Conservation (phyloP, 139 green algal genomes). For the Zygnema circumcarinatum region DNA sequence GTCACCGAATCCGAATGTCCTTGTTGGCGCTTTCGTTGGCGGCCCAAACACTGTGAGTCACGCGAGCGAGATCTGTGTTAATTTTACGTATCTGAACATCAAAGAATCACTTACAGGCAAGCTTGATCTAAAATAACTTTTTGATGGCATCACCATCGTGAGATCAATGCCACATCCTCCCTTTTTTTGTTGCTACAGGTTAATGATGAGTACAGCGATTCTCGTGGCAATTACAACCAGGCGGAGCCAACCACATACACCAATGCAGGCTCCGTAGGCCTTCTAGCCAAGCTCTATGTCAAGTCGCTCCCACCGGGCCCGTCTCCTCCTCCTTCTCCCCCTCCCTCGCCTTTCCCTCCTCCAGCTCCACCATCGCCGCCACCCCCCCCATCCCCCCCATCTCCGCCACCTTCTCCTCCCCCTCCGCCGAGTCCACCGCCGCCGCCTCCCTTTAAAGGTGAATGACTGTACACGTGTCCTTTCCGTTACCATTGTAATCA, state of each 20-base stretch:
- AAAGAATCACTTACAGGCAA: neutral
- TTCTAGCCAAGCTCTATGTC: constrained; percentile 10
- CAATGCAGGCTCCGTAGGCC: constrained; percentile 30
- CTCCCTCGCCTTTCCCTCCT: constrained; percentile 12
- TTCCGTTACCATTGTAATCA: neutral
- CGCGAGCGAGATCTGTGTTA: neutral
- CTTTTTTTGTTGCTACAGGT: neutral
- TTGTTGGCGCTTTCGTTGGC: constrained; percentile 48
- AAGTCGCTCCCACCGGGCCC: neutral
- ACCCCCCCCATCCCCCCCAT: constrained; percentile 3
- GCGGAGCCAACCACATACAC: constrained; percentile 54
- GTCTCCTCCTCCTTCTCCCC: constrained; percentile 21
- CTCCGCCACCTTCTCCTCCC: neutral
- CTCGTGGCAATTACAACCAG: neutral
- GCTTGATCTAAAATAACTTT: neutral
- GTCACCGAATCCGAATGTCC: constrained; percentile 53
- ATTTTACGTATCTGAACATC: neutral
- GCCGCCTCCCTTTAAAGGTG: neutral
- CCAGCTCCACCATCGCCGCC: neutral
- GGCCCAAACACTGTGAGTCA: constrained; percentile 40
- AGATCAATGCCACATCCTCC: neutral
- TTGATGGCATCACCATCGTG: too few species aligned
- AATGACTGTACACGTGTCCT: too few species aligned
- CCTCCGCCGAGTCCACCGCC: neutral
- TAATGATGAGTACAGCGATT: neutral